Percentiles rank a stretch among this genome's conserved stretches.
These are phyloP conservation scores for Ensete ventricosum DNA, from an alignment of 176 grass and related monocot species.

Conservation along the genomic window DNA sequence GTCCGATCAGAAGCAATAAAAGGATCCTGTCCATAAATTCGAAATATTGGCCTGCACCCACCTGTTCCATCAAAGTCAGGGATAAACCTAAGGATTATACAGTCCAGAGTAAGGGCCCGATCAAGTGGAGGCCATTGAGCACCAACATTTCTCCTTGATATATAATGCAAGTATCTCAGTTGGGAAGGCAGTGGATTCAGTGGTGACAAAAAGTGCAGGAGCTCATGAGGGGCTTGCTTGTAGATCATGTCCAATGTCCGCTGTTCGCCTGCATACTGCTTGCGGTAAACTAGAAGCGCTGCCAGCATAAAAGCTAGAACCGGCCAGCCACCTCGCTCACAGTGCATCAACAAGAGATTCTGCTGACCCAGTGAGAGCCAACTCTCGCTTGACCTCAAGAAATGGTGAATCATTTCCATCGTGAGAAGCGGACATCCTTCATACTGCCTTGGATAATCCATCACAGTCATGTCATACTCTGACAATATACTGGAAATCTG, in stretches of 20 bases:
- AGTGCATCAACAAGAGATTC: constrained; percentile 92
- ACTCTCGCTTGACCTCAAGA: constrained; percentile 80
- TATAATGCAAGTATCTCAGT: constrained; percentile 90
- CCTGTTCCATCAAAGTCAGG: constrained; percentile 56
- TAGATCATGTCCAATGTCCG: constrained; percentile 94
- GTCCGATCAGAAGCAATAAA: constrained; percentile 41
- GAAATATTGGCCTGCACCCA: constrained; percentile 85
- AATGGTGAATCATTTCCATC: constrained; percentile 91
- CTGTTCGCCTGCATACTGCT: constrained; percentile 77
- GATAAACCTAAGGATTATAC: constrained; percentile 74
- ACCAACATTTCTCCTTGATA: constrained; percentile 80
- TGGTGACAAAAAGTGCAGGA: constrained; percentile 66
- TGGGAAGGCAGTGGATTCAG: constrained; percentile 92
- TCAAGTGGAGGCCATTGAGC: constrained; percentile 75
- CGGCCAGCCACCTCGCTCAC: constrained; percentile 87
- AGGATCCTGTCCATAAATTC: constrained; percentile 93
- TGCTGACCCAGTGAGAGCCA: constrained; percentile 85
- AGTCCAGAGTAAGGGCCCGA: constrained; percentile 86
- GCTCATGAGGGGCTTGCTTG: constrained; percentile 76
- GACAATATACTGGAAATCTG: constrained; percentile 54
- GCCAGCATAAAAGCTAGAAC: constrained; percentile 95
- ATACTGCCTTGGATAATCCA: constrained; percentile 92
- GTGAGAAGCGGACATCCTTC: constrained; percentile 86
- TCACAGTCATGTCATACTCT: constrained; percentile 72
- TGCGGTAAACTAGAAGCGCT: constrained; percentile 78